A percentile compares a stretch with the other conserved stretches of the same genome.
These are phyloP conservation scores for Phytopythium aichiense DNA, from an alignment of 352 stramenopile genomes.

Conservation along the genomic window DNA sequence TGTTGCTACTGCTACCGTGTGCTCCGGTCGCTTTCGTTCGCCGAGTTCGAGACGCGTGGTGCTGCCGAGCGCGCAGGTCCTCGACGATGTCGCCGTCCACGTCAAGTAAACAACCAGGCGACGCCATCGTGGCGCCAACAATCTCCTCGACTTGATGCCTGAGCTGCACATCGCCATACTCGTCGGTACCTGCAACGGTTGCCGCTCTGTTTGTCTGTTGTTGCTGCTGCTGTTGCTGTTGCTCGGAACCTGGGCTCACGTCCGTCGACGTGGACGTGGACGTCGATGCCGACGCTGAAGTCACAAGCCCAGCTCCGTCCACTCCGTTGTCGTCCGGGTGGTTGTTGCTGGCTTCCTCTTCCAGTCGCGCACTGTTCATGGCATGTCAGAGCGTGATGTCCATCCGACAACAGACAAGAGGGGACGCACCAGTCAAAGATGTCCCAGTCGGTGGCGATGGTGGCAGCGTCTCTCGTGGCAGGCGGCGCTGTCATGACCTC, in stretches of 20 bases:
- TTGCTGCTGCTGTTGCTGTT: conserved; percentile 1
- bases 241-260: not conserved
- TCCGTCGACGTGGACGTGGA: conserved; percentile 8
- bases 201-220: not conserved
- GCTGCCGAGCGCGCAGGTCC: conserved; percentile 55
- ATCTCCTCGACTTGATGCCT: conserved; percentile 80
- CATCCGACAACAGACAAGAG: not conserved
- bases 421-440: conserved; percentile 68
- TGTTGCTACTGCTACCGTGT: conserved; percentile 9
- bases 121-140: conserved; percentile 61
- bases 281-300: conserved; percentile 5
- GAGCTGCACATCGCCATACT: conserved; percentile 50
- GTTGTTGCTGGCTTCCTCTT: conserved; percentile 28
- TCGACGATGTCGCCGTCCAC: conserved; percentile 75
- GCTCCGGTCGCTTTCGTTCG: conserved; percentile 14
- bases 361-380: conserved; percentile 13
- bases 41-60: conserved; percentile 22
- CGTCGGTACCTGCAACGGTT: conserved; percentile 3
- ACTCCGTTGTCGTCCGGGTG: conserved; percentile 25
- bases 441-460: conserved; percentile 79
- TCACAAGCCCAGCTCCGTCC: conserved; percentile 5
- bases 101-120: conserved; percentile 75
- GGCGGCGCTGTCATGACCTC: conserved; percentile 80
- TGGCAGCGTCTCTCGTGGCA: conserved; percentile 66
- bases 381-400: not conserved